Evolutionary conservation across 2,329 filamentous ascomycete species (phyloP), one percentile per base, ranked within the genome.

Genomic region (Grosmannia penicillata): DNA sequence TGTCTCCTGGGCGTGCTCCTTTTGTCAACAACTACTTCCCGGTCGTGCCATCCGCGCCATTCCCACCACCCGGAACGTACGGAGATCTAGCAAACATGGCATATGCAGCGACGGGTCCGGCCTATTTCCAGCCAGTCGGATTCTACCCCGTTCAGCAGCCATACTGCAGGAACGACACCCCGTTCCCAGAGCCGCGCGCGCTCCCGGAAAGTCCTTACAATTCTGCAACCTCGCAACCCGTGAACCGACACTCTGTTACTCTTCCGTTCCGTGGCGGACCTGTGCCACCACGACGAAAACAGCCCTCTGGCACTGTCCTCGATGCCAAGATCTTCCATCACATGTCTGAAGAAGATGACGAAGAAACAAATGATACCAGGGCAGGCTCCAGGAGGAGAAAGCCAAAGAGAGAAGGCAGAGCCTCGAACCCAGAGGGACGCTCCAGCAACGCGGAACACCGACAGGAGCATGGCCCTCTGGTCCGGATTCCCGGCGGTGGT

Each of bases 81-180:
- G 29, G 21, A 8, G 29, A 38, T 5, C 35, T 34, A 10, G 14
- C 37, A 11, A 19, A 13, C n/a, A 35, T 30, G 31, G 26, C 26
- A 39, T 18, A 8, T 25, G 10, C 32, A 13, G 29, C n/a, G 3
- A 31, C 32, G 4, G 14, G 25, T n/a, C 31, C 31, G 3, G 6
- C 31, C 26, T 29, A 33, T 22, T 39, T 35, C 19, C 26, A 21
- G 19, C 32, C 31, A 8, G 24, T 11, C 8, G 32, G 26, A 5
- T 39, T 35, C n/a, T 30, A 39, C 17, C 25, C 26, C n/a, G 24
- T 30, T 31, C 37, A 34, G 32, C 32, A 28, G 19, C 8, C 19
- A 2, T 39, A 35, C 32, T 32, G 19, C 23, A 17, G 17, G 5
- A 26, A 31, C 6, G 14, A 24, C 23, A 19, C n/a, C n/a, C n/a